phyloP scores from a whole-genome alignment of 169 alveolate genomes.

The Plasmodium gaboni region DNA sequence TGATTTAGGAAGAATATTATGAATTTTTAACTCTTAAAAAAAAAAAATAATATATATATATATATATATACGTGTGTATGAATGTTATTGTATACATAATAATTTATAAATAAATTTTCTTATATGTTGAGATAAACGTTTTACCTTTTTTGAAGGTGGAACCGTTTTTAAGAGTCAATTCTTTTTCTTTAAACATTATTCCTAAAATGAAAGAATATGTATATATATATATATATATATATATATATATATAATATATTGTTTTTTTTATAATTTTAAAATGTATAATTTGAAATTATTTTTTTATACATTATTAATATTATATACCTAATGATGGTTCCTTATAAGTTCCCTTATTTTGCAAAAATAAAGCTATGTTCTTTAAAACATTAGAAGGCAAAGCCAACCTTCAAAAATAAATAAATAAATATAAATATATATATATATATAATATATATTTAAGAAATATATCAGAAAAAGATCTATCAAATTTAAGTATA shows the following conservation, averaged over 20 bases:
- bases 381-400: conserved; percentile 55
- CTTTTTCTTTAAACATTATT: conserved; percentile 43
- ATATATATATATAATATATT: background rate
- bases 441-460: too few relatives aligned
- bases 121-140: too few relatives aligned
- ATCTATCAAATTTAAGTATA: too few relatives aligned
- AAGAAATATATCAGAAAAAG: too few relatives aligned
- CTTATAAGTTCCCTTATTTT: conserved; percentile 38
- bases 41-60: background rate
- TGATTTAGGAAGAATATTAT: conserved; percentile 37
- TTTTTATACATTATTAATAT: background rate
- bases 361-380: conserved; percentile 38
- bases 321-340: conserved; percentile 63
- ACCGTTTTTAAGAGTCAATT: background rate
- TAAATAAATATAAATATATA: too few relatives aligned
- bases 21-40: conserved; percentile 43
- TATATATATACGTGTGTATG: too few relatives aligned
- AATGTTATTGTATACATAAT: too few relatives aligned
- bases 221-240: background rate
- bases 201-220: conserved; percentile 11
- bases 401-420: conserved; percentile 27
- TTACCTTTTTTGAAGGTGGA: conserved; percentile 29
- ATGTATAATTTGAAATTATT: background rate
- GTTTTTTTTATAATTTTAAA: conserved; percentile 10
- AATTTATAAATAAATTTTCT: too few relatives aligned